A percentile compares a stretch with the other conserved stretches of the same genome.
These are phyloP conservation scores for Fusarium nurragi DNA, from an alignment of 2,329 filamentous ascomycete genomes.

Conservation along the genomic window DNA sequence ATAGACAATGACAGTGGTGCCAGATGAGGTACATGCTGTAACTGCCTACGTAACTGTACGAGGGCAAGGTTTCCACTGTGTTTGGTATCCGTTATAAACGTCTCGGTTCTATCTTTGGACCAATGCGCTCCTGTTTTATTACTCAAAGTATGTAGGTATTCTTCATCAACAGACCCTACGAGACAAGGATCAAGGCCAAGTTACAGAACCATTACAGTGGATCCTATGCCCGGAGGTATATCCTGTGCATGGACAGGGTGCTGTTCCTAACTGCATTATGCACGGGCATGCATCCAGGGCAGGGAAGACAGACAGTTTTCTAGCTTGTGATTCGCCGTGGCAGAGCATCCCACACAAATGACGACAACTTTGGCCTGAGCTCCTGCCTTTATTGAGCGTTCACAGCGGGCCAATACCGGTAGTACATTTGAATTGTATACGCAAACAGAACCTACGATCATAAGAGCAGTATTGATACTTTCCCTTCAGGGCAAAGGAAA, in stretches of 20 bases:
- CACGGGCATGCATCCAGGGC: constrained; percentile 29
- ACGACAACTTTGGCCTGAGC: constrained; percentile 33
- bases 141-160: not conserved
- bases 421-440: too few relatives aligned
- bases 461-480: too few relatives aligned
- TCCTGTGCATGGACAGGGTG: constrained; percentile 20
- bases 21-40: constrained; percentile 18
- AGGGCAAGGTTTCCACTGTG: not conserved
- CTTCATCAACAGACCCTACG: not conserved
- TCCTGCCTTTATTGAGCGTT: constrained; percentile 20
- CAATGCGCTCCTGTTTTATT: not conserved
- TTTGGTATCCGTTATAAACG: not conserved
- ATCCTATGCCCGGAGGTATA: constrained; percentile 10
- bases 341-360: constrained; percentile 16
- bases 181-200: not conserved
- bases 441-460: too few relatives aligned
- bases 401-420: constrained; percentile 6
- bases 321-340: constrained; percentile 30
- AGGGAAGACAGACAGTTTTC: constrained; percentile 23
- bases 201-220: not conserved
- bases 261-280: constrained; percentile 9
- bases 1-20: constrained; percentile 20
- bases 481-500: not conserved
- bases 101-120: not conserved
- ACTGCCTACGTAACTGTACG: constrained; percentile 24